Base-by-base conservation (phyloP, 2,329 filamentous ascomycete genomes). In the Parasarocladium wereldwijsianum region DNA sequence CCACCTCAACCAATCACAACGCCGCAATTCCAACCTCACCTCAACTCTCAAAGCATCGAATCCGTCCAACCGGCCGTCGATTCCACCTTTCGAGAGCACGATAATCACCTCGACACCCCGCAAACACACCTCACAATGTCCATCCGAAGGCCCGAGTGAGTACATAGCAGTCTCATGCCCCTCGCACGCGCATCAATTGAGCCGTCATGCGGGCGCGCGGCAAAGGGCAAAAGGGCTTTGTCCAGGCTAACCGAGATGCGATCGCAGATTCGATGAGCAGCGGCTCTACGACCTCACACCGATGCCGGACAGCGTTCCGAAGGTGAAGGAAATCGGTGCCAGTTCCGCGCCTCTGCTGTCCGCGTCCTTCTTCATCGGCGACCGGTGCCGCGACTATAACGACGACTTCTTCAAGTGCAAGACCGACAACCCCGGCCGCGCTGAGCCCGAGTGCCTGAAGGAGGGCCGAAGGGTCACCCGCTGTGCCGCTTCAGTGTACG, bases 401-500 rank as follows among this genome's bases (percentile, higher is more conserved):
- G 90, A 98, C 66, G 90, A 98, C 62, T 98, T 80, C 63, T 98
- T 98, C 87, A 82, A 93, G 65, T 98, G 90, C 79, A 98, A 98
- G 77, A 82, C 73, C 43, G 85, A 94, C 61, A 76, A 84, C 47
- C 78, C 82, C 38, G 90, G 90, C 46, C 75, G 72, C 57, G 90
- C 85, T 54, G 90, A 98, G 66, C 58, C 92, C 39, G 83, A 93
- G 43, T 98, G 90, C 61, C 62, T 98, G 70, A 87, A 83, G 67
- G 90, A 98, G 64, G 90, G 90, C 34, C 73, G 90, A 55, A 82
- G 90, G 58, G 90, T 98, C 38, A 98, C 90, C 44, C 74, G 90
- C 61, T 98, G 90, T 65, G 90, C 90, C 35, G 77, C 81, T 44
- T 93, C 84, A 59, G 90, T 98, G 83, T 93, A 78, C 47, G 81